Percentiles rank a stretch among this genome's conserved stretches.
Conservation (phyloP, 139 green algal genomes). For the Coelastrella sp. region DNA sequence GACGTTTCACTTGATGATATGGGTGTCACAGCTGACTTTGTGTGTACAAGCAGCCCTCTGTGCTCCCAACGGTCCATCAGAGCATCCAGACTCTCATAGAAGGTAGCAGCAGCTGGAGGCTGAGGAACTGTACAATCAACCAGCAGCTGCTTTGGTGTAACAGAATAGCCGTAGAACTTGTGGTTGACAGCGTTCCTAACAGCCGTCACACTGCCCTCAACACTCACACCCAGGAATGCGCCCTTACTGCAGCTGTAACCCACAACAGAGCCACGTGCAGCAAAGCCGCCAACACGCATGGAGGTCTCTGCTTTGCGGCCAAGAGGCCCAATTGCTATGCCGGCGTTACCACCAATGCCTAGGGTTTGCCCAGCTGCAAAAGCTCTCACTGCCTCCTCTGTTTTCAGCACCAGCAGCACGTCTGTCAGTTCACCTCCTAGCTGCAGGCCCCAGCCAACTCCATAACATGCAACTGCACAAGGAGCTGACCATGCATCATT, state of each 20-base stretch:
- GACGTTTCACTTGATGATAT: neutral
- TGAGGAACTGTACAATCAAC: constrained; percentile 55
- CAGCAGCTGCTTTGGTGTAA: constrained; percentile 70
- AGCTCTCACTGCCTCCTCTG: constrained; percentile 51
- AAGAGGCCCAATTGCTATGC: constrained; percentile 67
- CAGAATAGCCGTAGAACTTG: constrained; percentile 54
- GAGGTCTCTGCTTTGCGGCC: constrained; percentile 67
- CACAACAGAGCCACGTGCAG: constrained; percentile 49
- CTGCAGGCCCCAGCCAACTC: constrained; percentile 71
- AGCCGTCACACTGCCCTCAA: constrained; percentile 63
- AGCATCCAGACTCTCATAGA: constrained; percentile 67
- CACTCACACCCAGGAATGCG: constrained; percentile 68
- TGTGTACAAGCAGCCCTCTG: neutral
- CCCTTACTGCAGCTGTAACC: constrained; percentile 70
- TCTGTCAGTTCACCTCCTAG: constrained; percentile 67
- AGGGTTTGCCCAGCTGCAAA: constrained; percentile 62
- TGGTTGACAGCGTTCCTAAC: constrained; percentile 58
- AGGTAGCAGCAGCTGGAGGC: constrained; percentile 64
- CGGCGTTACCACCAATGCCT: constrained; percentile 61
- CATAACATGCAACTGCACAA: constrained; percentile 58
- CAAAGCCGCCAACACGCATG: constrained; percentile 44
- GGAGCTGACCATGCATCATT: constrained; percentile 65
- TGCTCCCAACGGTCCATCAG: constrained; percentile 32
- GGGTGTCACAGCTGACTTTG: neutral
- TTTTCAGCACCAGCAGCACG: constrained; percentile 69